These are phyloP conservation scores for Fusarium tuaranense DNA, from an alignment of 2,329 filamentous ascomycete species.

Conservation along the genomic window DNA sequence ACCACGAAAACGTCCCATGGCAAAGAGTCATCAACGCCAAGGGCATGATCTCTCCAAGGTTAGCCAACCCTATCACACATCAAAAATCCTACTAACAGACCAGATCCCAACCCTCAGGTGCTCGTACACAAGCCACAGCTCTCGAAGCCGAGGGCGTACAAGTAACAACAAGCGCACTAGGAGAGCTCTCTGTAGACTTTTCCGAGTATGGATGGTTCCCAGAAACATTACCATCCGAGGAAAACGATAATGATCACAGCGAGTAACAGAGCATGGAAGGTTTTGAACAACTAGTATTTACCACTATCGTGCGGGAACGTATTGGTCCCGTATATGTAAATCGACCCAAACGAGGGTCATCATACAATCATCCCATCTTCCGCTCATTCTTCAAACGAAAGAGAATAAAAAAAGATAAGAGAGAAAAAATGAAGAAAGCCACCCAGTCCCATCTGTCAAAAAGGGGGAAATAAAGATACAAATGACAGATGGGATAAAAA, in stretches of 20 bases:
- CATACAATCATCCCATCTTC: slow-evolving; percentile 45
- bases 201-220: slow-evolving; percentile 69
- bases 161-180: slow-evolving; percentile 61
- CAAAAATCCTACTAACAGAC: background rate
- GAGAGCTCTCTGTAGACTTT: slow-evolving; percentile 65
- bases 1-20: slow-evolving; percentile 88
- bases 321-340: slow-evolving; percentile 41
- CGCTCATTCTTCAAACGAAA: slow-evolving; percentile 36
- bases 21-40: slow-evolving; percentile 92
- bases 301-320: slow-evolving; percentile 39
- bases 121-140: slow-evolving; percentile 62
- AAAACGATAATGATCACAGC: slow-evolving; percentile 22
- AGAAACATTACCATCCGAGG: slow-evolving; percentile 56
- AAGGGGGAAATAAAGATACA: slow-evolving; percentile 37
- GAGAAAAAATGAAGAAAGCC: slow-evolving; percentile 22
- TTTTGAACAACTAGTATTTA: slow-evolving; percentile 46
- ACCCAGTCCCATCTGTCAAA: slow-evolving; percentile 9
- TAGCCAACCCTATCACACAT: background rate
- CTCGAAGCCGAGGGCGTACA: slow-evolving; percentile 64
- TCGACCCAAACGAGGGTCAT: slow-evolving; percentile 36
- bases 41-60: slow-evolving; percentile 89
- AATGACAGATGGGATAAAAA: slow-evolving; percentile 36
- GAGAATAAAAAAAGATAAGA: background rate
- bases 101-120: slow-evolving; percentile 62
- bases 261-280: slow-evolving; percentile 11